Conservation (phyloP, 768 basidiomycete genomes). For the Russula abietina region DNA sequence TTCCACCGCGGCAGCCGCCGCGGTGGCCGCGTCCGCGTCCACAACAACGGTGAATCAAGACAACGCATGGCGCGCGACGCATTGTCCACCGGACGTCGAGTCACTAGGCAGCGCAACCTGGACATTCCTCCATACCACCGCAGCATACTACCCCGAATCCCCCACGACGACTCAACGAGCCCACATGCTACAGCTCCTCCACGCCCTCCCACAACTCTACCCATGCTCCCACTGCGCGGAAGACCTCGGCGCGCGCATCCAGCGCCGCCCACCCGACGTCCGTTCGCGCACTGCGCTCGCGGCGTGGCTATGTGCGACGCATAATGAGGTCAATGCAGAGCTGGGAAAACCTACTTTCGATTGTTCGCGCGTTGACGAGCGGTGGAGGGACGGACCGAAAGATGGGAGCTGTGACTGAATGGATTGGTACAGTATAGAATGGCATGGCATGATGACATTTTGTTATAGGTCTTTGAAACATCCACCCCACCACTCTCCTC, state of each 20-base stretch:
- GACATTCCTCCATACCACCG: conserved; percentile 94
- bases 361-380: conserved; percentile 73
- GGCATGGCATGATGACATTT: no score
- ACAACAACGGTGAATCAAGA: conserved; percentile 26
- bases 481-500: not conserved
- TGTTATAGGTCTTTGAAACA: not conserved
- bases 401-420: conserved; percentile 91
- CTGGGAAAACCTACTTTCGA: conserved; percentile 81
- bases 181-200: conserved; percentile 78
- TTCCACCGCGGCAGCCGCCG: not conserved
- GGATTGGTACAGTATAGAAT: not conserved
- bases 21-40: not conserved
- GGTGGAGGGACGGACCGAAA: conserved; percentile 87
- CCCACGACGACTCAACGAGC: conserved; percentile 71
- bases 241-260: conserved; percentile 72
- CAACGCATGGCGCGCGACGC: conserved; percentile 40
- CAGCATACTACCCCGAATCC: conserved; percentile 88
- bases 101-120: conserved; percentile 88
- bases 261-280: conserved; percentile 67
- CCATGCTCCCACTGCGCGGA: conserved; percentile 82
- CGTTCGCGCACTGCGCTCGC: conserved; percentile 61
- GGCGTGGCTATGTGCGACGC: conserved; percentile 84
- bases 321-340: conserved; percentile 87
- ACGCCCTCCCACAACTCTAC: conserved; percentile 75
- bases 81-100: conserved; percentile 90